Percentiles rank a stretch among this genome's conserved stretches.
phyloP scores from a whole-genome alignment of 768 basidiomycete genomes.

The Cystoderma amianthinum region DNA sequence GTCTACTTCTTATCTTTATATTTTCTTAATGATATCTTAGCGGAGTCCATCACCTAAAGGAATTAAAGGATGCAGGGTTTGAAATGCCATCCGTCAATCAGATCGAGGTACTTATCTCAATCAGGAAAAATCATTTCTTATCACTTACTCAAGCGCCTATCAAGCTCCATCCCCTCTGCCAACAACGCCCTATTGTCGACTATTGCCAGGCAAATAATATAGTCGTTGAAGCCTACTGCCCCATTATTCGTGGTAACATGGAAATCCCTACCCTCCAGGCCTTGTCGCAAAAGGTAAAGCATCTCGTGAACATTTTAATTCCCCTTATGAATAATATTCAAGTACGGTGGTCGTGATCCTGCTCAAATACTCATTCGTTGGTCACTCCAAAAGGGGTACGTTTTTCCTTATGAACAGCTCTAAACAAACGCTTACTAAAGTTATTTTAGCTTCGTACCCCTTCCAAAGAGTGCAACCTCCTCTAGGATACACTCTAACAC shows the following conservation, averaged over 20 bases:
- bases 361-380: conserved; percentile 85
- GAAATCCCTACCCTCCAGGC: conserved; percentile 45
- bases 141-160: too few relatives aligned
- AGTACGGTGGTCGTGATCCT: conserved; percentile 50
- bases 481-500: conserved; percentile 68
- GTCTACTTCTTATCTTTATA: too few relatives aligned
- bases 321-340: conserved; percentile 20
- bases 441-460: conserved; percentile 44
- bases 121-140: too few relatives aligned
- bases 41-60: conserved; percentile 64
- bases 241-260: conserved; percentile 58
- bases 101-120: conserved; percentile 48
- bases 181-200: conserved; percentile 73
- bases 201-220: conserved; percentile 62
- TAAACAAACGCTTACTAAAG: neutral
- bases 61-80: conserved; percentile 57
- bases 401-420: conserved; percentile 3
- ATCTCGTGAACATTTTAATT: conserved; percentile 4
- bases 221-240: conserved; percentile 69
- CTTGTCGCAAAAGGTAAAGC: conserved; percentile 51
- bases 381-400: conserved; percentile 81
- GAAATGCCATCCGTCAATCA: conserved; percentile 74
- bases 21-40: too few relatives aligned
- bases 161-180: conserved; percentile 80
- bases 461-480: conserved; percentile 76